Evolutionary conservation across 2,329 filamentous ascomycete species (phyloP), one percentile per base, ranked within the genome.

Genomic region (Alternaria conjuncta): DNA sequence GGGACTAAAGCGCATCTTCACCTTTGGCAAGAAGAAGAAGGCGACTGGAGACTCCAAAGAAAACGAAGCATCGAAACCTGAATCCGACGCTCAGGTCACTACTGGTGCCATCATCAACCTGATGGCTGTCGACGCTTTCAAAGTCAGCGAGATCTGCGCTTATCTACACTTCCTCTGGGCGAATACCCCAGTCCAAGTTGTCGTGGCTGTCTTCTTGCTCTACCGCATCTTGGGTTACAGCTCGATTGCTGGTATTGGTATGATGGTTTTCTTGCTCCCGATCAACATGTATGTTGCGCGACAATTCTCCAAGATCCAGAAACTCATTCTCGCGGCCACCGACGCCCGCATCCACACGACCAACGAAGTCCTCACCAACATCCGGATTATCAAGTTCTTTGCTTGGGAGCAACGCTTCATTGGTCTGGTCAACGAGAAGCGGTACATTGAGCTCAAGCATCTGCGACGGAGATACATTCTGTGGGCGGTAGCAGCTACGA

Each of bases 91-190:
- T 61, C 93, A 97, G 82, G 95, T 94, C 43, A 97, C 96, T 65
- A 86, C 96, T 55, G 96, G 96, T 66, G 97, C 96, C n/a, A 97
- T 99, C 75, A 99, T 99, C 84, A 99, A 98, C 80, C 85, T 99
- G 69, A 99, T 99, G 96, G 96, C 96, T 11, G 96, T 99, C 44
- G 96, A 99, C 83, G 97, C 95, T 51, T 98, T 98, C 88, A 99
- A 99, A 82, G 93, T 99, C 59, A 92, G 93, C 66, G 96, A 99
- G 78, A 90, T 97, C 63, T 96, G 93, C 41, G 92, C 95, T 0
- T 99, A 99, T 78, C 84, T 99, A 30, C 96, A 99, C 81, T 99
- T 97, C 80, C 84, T 99, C n/a, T 92, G 95, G 84, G 95, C 94
- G 0, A 90, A 92, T 65, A 94, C 95, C 2, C 96, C 96, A 0